A percentile compares a stretch with the other conserved stretches of the same genome.
These are phyloP conservation scores for Verticillium nubilum DNA, from an alignment of 2,329 filamentous ascomycete species.

Conservation along the genomic window DNA sequence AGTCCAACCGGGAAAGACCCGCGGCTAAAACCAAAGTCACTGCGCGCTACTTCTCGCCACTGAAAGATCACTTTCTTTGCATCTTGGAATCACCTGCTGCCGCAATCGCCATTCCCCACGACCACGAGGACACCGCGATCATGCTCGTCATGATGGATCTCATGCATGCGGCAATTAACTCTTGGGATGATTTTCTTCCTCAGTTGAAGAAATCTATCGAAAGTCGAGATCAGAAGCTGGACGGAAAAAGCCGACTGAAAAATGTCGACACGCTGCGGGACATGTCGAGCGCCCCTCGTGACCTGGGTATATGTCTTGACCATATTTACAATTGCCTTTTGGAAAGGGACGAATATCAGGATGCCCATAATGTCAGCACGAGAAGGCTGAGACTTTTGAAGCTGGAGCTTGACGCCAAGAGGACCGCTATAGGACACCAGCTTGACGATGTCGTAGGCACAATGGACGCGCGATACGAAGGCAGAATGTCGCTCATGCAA, in stretches of 20 bases:
- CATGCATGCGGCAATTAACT: background rate
- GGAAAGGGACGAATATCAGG: background rate
- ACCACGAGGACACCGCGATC: background rate
- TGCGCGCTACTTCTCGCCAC: background rate
- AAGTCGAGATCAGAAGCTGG: background rate
- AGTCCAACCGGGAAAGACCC: background rate
- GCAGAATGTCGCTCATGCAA: background rate
- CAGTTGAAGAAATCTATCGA: background rate
- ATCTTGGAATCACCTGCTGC: background rate
- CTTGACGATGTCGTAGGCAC: background rate
- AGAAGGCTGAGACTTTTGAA: background rate
- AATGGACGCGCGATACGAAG: background rate
- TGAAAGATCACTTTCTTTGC: background rate
- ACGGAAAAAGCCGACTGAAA: background rate
- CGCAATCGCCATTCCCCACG: background rate
- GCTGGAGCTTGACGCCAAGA: background rate
- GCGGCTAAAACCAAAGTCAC: background rate
- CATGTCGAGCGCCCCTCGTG: background rate
- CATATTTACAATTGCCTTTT: background rate
- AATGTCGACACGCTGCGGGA: background rate
- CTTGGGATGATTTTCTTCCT: background rate
- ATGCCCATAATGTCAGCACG: background rate
- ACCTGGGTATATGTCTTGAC: background rate
- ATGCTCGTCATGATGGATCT: background rate
- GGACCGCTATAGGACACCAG: background rate